phyloP scores from a whole-genome alignment of 768 basidiomycete genomes.

The Boletus rufocinnamomeus region DNA sequence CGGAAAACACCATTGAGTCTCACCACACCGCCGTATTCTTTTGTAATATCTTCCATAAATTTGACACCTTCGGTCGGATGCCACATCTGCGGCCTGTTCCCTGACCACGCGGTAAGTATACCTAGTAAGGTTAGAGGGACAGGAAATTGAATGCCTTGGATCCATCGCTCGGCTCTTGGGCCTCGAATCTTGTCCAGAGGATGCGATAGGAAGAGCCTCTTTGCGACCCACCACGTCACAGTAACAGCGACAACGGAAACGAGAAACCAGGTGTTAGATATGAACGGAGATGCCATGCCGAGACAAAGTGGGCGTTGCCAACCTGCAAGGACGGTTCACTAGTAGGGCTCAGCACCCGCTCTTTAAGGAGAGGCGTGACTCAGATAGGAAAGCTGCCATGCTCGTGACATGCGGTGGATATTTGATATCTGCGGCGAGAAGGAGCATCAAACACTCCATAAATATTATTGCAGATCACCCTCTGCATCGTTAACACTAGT shows the following conservation, averaged over 20 bases:
- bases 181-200: conserved; percentile 3
- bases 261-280: neutral
- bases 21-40: neutral
- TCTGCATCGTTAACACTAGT: too few relatives aligned
- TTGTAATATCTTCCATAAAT: conserved; percentile 4
- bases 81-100: conserved; percentile 3
- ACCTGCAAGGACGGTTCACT: neutral
- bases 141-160: neutral
- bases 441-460: too few relatives aligned
- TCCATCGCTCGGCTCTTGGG: neutral
- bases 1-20: neutral
- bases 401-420: too few relatives aligned
- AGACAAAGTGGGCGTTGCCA: neutral
- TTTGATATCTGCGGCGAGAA: too few relatives aligned
- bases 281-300: neutral
- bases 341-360: neutral
- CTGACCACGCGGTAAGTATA: neutral
- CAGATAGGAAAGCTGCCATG: too few relatives aligned
- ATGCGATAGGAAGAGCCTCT: neutral
- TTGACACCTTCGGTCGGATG: conserved; percentile 1
- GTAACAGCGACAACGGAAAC: neutral
- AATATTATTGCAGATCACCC: too few relatives aligned
- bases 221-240: neutral
- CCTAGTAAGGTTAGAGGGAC: neutral
- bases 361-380: neutral